Percentiles rank a stretch among this genome's conserved stretches.
Evolutionary conservation across 768 basidiomycete genomes (phyloP).

Genomic region (Clavulina sp.): DNA sequence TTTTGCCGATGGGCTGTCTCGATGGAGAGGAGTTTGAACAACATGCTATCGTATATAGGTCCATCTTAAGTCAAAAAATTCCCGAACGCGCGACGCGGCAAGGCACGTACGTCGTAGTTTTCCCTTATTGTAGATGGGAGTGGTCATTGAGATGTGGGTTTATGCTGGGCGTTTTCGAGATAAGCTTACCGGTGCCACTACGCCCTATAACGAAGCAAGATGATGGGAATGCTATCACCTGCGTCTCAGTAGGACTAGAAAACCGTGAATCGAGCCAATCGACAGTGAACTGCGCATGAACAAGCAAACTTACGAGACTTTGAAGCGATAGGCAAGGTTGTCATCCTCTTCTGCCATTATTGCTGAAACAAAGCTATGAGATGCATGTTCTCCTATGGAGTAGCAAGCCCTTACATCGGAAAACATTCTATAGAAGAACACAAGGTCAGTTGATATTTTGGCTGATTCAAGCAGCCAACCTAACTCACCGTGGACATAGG

Average conservation of each 20-base stretch:
- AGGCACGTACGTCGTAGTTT: constrained; percentile 11
- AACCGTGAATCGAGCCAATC: too few species aligned
- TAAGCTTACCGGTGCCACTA: constrained; percentile 10
- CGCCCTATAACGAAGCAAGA: constrained; percentile 11
- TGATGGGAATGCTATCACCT: constrained; percentile 8
- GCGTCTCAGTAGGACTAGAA: constrained; percentile 1
- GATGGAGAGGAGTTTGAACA: constrained; percentile 6
- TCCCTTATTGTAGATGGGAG: neutral
- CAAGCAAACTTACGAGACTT: constrained; percentile 6
- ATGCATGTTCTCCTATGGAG: neutral
- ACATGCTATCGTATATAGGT: too few species aligned
- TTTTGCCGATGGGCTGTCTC: constrained; percentile 2
- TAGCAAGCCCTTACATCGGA: neutral
- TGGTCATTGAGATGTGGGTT: neutral
- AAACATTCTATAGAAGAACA: neutral
- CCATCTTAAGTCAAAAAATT: too few species aligned
- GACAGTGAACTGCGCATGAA: too few species aligned
- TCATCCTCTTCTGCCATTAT: constrained; percentile 2
- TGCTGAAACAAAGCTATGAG: neutral
- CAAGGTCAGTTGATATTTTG: neutral
- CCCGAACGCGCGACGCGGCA: too few species aligned
- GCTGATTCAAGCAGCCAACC: neutral
- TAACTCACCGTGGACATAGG: neutral
- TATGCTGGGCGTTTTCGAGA: too few species aligned
- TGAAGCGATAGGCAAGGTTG: constrained; percentile 3